Evolutionary conservation across 78 protist species (phyloP), one percentile per base, ranked within the genome.

Genomic region (Creolimax fragrantissima): DNA sequence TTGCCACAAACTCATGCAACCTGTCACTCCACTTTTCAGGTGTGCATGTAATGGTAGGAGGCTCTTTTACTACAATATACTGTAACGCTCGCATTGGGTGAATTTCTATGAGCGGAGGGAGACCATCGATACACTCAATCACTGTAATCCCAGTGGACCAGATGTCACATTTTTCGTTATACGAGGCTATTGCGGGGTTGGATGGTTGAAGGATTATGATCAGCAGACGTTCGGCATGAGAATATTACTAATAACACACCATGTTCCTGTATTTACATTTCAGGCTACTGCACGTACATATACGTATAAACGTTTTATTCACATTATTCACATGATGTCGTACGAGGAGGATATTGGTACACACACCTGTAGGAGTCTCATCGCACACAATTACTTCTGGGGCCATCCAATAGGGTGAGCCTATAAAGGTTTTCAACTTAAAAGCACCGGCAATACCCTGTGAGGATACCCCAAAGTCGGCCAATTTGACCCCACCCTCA

Each of bases 351-450:
- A 58, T 17, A 17, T 58, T 11, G 11, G 74, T 58, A 17, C 17
- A 58, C 74, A 58, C 74, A 58, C 74, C 86, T 5, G 5, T 83
- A 5, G 86, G 86, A 83, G 7, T 83, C 35, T 83, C 86, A 41
- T 83, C 86, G 35, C 86, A 83, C 42, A 83, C 90, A 35, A 96
- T 94, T 24, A 97, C 88, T 89, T 97, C 98, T 2, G 97, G 97
- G 7, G 97, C 96, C 96, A 95, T 95, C 97, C 97, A 96, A 93
- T 96, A 96, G 24, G 91, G 91, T 2, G 81, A 35, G 42, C 91
- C 91, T 2, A 88, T 35, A 41, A 88, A 43, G 67, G 67, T 44
- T 42, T 5, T 35, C 4, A 41, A 32, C 7, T 83, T 83, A 83
- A 83, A 6, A 36, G 86, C 35, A 41, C 35, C 7, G 37, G 86